Conservation (phyloP, 2,329 filamentous ascomycete species). For the Scytalidium sp. region DNA sequence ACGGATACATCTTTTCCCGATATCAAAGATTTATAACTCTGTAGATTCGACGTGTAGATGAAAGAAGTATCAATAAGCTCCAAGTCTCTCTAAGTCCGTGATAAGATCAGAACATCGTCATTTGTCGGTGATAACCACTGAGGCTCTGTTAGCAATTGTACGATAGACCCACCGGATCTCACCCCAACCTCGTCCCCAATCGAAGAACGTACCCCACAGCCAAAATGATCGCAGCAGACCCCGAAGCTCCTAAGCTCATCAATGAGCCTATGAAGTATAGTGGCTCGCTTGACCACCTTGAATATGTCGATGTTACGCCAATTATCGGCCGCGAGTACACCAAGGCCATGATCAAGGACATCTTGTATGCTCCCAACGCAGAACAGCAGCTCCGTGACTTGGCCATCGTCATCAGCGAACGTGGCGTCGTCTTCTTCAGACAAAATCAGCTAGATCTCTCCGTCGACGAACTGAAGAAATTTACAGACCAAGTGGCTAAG, state of each 20-base stretch:
- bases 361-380: constrained; percentile 38
- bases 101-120: no score
- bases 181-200: background rate
- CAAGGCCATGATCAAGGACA: constrained; percentile 35
- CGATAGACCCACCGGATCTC: no score
- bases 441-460: constrained; percentile 52
- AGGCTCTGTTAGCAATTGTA: no score
- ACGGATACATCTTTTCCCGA: no score
- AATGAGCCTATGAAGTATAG: constrained; percentile 17
- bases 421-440: constrained; percentile 69
- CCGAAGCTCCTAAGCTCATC: constrained; percentile 5
- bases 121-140: no score
- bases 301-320: constrained; percentile 32
- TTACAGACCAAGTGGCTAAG: constrained; percentile 52
- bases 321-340: constrained; percentile 40
- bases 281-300: constrained; percentile 15
- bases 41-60: no score
- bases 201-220: background rate
- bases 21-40: no score
- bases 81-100: no score
- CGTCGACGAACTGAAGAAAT: constrained; percentile 62
- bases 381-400: constrained; percentile 43
- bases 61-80: no score
- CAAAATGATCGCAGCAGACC: constrained; percentile 11
- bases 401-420: constrained; percentile 53